These are phyloP conservation scores for Lactifluus rugatus DNA, from an alignment of 768 basidiomycete species.

Conservation along the genomic window DNA sequence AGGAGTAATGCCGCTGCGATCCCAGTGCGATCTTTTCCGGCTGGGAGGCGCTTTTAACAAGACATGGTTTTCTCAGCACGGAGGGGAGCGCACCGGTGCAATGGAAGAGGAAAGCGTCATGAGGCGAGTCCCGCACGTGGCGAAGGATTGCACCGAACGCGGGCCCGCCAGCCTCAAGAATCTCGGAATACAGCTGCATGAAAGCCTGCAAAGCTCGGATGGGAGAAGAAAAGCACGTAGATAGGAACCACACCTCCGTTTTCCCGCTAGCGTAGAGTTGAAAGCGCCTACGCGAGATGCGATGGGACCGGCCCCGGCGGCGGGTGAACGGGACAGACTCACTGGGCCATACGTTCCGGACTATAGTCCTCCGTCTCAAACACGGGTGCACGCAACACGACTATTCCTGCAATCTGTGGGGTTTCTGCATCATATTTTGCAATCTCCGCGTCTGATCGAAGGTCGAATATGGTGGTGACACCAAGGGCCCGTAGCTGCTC, in stretches of 20 bases:
- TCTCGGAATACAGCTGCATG: constrained; percentile 73
- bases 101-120: constrained; percentile 59
- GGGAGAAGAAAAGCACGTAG: neutral
- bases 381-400: constrained; percentile 53
- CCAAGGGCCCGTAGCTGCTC: constrained; percentile 48
- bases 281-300: constrained; percentile 39
- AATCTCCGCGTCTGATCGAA: constrained; percentile 74
- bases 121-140: constrained; percentile 62
- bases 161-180: constrained; percentile 59
- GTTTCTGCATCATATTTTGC: constrained; percentile 58
- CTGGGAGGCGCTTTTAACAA: constrained; percentile 25
- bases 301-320: neutral
- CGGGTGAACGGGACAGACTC: constrained; percentile 35
- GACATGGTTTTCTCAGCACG: neutral
- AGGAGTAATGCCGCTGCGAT: constrained; percentile 63
- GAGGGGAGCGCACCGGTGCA: constrained; percentile 45
- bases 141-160: constrained; percentile 65
- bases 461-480: constrained; percentile 61
- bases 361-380: constrained; percentile 67
- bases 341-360: constrained; percentile 78
- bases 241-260: constrained; percentile 46
- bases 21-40: constrained; percentile 79
- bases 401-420: constrained; percentile 54
- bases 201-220: constrained; percentile 44
- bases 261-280: constrained; percentile 72